Conservation (phyloP, 306 rosid species). For the Trifolium dubium region DNA sequence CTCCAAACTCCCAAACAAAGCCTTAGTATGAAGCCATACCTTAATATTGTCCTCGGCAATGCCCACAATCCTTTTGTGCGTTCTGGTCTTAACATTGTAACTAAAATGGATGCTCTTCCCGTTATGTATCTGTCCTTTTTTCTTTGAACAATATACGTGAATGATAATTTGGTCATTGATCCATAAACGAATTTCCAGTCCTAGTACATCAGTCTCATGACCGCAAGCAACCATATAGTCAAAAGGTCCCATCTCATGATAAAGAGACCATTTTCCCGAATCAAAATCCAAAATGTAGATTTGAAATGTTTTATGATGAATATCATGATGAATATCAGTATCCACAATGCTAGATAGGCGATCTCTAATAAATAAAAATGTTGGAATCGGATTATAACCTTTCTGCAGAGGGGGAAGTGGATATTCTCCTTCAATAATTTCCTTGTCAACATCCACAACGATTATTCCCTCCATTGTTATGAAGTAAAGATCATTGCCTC, state of each 20-base stretch:
- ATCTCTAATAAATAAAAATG: not conserved
- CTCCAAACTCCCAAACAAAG: no score
- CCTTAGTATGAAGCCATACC: conserved; percentile 6
- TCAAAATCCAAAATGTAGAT: not conserved
- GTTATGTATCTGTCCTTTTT: not conserved
- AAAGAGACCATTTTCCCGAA: not conserved
- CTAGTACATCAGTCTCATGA: not conserved
- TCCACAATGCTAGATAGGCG: not conserved
- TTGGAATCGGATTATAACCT: not conserved
- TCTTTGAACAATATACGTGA: not conserved
- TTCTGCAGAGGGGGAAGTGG: not conserved
- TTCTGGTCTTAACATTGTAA: not conserved
- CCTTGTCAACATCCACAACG: not conserved
- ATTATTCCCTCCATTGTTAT: not conserved
- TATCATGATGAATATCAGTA: not conserved
- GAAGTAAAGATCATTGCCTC: not conserved
- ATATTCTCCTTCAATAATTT: not conserved
- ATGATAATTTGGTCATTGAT: not conserved
- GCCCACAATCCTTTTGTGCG: not conserved
- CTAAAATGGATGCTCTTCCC: not conserved
- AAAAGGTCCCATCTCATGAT: not conserved
- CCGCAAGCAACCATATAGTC: not conserved
- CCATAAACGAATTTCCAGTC: not conserved
- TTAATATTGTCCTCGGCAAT: not conserved
- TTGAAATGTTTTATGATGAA: not conserved